Percentiles rank a stretch among this genome's conserved stretches.
Conservation (phyloP, 352 stramenopile species). For the Nothophytophthora sp. region DNA sequence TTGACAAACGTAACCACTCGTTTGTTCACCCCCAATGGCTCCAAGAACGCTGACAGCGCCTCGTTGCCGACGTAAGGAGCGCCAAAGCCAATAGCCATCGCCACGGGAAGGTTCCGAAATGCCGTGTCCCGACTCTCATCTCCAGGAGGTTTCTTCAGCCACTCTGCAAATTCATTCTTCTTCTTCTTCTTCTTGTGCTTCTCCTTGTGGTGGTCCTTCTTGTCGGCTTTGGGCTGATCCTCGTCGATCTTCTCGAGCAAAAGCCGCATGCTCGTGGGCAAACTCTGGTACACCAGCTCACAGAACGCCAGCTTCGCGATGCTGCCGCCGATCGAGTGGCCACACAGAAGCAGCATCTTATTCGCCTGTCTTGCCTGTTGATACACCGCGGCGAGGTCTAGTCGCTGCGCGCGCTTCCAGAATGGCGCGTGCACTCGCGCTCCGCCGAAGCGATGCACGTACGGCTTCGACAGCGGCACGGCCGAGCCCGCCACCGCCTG, state of each 20-base stretch:
- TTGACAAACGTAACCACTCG: constrained; percentile 82
- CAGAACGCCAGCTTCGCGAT: constrained; percentile 75
- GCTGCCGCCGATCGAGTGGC: constrained; percentile 77
- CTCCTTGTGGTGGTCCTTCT: constrained; percentile 22
- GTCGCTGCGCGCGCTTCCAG: constrained; percentile 61
- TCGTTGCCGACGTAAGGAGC: constrained; percentile 64
- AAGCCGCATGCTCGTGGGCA: constrained; percentile 38
- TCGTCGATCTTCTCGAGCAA: constrained; percentile 53
- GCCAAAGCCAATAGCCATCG: constrained; percentile 72
- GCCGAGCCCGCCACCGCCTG: constrained; percentile 68
- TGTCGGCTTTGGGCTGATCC: constrained; percentile 34
- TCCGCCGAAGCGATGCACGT: constrained; percentile 70
- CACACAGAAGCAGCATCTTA: constrained; percentile 74
- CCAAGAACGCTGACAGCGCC: constrained; percentile 49
- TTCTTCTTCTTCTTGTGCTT: constrained; percentile 22
- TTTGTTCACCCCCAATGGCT: constrained; percentile 40
- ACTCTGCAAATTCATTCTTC: constrained; percentile 14
- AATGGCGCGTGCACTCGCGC: constrained; percentile 74
- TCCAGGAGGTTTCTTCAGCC: constrained; percentile 18
- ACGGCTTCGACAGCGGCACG: constrained; percentile 62
- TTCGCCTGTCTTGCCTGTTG: constrained; percentile 28
- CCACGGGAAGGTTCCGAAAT: constrained; percentile 26
- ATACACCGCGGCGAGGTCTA: constrained; percentile 51
- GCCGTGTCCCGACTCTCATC: constrained; percentile 15
- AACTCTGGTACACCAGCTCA: constrained; percentile 63